A percentile compares a stretch with the other conserved stretches of the same genome.
Conservation (phyloP, 768 basidiomycete genomes). For the Leccinum sublutescens region DNA sequence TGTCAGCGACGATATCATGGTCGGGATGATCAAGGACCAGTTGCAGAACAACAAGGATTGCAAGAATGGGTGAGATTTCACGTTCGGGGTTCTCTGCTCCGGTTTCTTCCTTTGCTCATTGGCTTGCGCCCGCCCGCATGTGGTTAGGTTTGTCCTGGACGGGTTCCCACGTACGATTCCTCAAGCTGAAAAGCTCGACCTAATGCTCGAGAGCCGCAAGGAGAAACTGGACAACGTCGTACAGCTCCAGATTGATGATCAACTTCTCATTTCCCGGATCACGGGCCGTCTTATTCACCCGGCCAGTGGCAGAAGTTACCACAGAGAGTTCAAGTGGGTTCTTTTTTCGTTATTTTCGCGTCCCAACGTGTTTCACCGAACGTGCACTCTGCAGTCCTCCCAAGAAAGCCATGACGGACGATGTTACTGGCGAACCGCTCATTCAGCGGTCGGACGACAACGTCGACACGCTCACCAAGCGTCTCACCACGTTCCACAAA, state of each 20-base stretch:
- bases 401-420: constrained; percentile 93
- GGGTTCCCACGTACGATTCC: constrained; percentile 99
- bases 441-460: constrained; percentile 99
- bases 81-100: not conserved
- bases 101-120: not conserved
- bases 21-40: constrained; percentile 96
- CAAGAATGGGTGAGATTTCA: constrained; percentile 84
- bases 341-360: not conserved
- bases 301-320: constrained; percentile 87
- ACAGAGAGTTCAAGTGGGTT: constrained; percentile 89
- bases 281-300: constrained; percentile 95
- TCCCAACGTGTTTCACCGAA: constrained; percentile 11
- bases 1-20: constrained; percentile 95
- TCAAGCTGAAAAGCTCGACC: constrained; percentile 94
- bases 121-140: not conserved
- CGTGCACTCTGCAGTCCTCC: constrained; percentile 66
- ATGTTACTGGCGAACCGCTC: constrained; percentile 92
- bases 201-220: constrained; percentile 78
- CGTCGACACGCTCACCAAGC: constrained; percentile 89
- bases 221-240: constrained; percentile 93
- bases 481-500: constrained; percentile 82
- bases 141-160: constrained; percentile 87
- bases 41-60: constrained; percentile 89
- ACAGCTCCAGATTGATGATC: constrained; percentile 89
- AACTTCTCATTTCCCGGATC: constrained; percentile 94